A percentile compares a stretch with the other conserved stretches of the same genome.
phyloP scores from a whole-genome alignment of 2,329 filamentous ascomycete species.

The Fusarium virguliforme region DNA sequence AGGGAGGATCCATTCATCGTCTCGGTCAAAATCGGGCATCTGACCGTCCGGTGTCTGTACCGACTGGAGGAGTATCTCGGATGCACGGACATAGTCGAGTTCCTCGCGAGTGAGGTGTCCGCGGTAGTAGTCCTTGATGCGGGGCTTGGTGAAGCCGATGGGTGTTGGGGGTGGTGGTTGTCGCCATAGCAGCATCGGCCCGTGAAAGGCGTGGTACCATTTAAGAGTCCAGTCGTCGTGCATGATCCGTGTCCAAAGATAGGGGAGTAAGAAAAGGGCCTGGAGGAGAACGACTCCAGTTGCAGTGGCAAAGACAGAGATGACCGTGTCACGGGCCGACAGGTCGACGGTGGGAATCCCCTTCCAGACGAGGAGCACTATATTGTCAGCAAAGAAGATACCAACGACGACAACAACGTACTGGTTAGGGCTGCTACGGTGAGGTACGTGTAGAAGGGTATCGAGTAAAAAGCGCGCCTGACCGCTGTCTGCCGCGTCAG shows the following conservation, averaged over 20 bases:
- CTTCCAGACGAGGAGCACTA: conserved; percentile 69
- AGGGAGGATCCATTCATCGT: conserved; percentile 55
- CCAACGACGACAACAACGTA: conserved; percentile 32
- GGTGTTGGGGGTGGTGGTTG: conserved; percentile 56
- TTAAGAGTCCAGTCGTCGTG: conserved; percentile 68
- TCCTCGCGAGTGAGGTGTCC: conserved; percentile 66
- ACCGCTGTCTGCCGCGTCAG: conserved; percentile 53
- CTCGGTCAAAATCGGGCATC: conserved; percentile 50
- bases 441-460: conserved; percentile 59
- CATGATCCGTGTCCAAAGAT: conserved; percentile 66
- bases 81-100: conserved; percentile 58
- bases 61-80: conserved; percentile 55
- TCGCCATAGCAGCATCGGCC: conserved; percentile 63
- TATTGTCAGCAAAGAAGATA: background rate
- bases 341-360: conserved; percentile 52
- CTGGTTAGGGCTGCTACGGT: conserved; percentile 57
- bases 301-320: conserved; percentile 63
- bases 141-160: conserved; percentile 59
- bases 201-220: conserved; percentile 64
- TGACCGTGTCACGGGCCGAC: conserved; percentile 46
- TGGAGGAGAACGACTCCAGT: conserved; percentile 61
- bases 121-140: conserved; percentile 65
- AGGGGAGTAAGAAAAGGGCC: conserved; percentile 67
- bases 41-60: conserved; percentile 52
- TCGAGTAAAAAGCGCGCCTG: conserved; percentile 55